Conservation (phyloP, 129 eudicot genomes). For the Daucus carota region DH1_v3.0 NC_030389.2:14192001-14192500, state of each 20-base stretch:
- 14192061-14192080: not conserved
- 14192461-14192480: slow-evolving; percentile 71
- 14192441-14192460: slow-evolving; percentile 92
- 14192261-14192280: slow-evolving; percentile 78
- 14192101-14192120: not conserved
- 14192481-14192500: slow-evolving; percentile 43
- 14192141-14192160: not conserved
- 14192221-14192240: slow-evolving; percentile 91
- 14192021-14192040: not conserved
- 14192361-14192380: slow-evolving; percentile 74
- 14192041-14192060: not conserved
- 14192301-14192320: not conserved
- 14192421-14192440: slow-evolving; percentile 90
- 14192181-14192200: not conserved
- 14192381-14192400: slow-evolving; percentile 89
- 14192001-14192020: not conserved
- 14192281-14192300: slow-evolving; percentile 14
- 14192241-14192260: slow-evolving; percentile 68
- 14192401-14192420: slow-evolving; percentile 80
- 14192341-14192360: slow-evolving; percentile 29
- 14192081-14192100: not conserved
- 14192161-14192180: not conserved
- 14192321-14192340: slow-evolving; percentile 5
- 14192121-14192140: no score
- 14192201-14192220: slow-evolving; percentile 21